A percentile compares a stretch with the other conserved stretches of the same genome.
Conservation (phyloP, 352 stramenopile genomes). For the Phytophthora kernoviae region DNA sequence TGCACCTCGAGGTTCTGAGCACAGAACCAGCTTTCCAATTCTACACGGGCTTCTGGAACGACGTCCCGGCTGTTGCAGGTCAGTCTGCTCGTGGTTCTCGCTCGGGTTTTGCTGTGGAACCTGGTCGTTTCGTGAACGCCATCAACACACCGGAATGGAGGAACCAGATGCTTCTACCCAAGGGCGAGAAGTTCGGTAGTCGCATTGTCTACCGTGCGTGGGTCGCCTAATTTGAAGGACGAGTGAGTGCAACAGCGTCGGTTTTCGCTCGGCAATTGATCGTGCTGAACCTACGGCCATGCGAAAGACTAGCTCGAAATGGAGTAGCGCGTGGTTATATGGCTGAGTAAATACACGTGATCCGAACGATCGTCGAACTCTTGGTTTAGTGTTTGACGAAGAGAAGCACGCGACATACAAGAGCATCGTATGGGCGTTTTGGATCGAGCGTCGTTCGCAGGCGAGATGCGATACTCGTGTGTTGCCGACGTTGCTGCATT, state of each 20-base stretch:
- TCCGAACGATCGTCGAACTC: neutral
- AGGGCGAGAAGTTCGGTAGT: constrained; percentile 31
- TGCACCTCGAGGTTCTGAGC: constrained; percentile 32
- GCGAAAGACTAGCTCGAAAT: neutral
- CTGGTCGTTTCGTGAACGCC: constrained; percentile 29
- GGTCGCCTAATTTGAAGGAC: constrained; percentile 7
- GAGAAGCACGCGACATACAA: no score
- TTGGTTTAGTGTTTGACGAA: neutral
- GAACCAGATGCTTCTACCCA: constrained; percentile 36
- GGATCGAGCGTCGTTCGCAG: no score
- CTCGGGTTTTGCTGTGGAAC: constrained; percentile 34
- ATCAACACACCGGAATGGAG: constrained; percentile 34
- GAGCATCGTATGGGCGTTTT: no score
- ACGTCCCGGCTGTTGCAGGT: constrained; percentile 28
- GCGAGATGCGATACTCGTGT: no score
- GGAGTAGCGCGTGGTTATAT: constrained; percentile 5
- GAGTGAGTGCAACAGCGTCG: neutral
- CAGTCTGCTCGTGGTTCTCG: constrained; percentile 25
- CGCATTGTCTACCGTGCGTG: constrained; percentile 34
- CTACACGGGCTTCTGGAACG: constrained; percentile 40
- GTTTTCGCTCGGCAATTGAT: neutral
- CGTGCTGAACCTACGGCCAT: neutral
- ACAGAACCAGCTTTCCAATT: constrained; percentile 36
- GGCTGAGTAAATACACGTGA: constrained; percentile 11
- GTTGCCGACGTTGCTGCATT: no score